A percentile compares a stretch with the other conserved stretches of the same genome.
Conservation (phyloP, 306 rosid genomes). For the Glycine soja region DNA sequence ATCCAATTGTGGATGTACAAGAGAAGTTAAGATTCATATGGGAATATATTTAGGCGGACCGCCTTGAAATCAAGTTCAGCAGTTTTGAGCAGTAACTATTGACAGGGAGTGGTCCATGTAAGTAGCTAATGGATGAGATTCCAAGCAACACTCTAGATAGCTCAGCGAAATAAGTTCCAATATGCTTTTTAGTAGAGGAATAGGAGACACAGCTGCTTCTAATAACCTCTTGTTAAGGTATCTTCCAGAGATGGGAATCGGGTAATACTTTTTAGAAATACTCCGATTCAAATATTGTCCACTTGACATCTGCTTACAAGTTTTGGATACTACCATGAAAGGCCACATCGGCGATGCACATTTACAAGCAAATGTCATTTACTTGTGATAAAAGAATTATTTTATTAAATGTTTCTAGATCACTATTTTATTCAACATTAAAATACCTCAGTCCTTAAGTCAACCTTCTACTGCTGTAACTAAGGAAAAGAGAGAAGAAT, state of each 20-base stretch:
- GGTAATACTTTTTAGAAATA: conserved; percentile 5
- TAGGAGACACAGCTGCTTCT: background rate
- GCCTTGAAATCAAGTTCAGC: background rate
- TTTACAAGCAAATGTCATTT: background rate
- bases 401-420: conserved; percentile 25
- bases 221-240: background rate
- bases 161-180: background rate
- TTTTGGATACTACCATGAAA: background rate
- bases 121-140: background rate
- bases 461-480: background rate
- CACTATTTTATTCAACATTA: background rate
- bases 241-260: conserved; percentile 17
- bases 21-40: background rate
- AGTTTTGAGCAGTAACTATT: background rate
- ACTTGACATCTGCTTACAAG: background rate
- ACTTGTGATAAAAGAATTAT: background rate
- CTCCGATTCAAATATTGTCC: background rate
- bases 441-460: background rate
- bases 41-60: background rate
- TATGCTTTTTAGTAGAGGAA: background rate
- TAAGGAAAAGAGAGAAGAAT: too few relatives aligned
- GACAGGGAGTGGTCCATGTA: background rate
- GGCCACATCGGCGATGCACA: background rate
- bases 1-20: background rate
- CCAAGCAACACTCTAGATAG: background rate